phyloP scores from a whole-genome alignment of 768 basidiomycete species.

The Leccinum subgranulosum region DNA sequence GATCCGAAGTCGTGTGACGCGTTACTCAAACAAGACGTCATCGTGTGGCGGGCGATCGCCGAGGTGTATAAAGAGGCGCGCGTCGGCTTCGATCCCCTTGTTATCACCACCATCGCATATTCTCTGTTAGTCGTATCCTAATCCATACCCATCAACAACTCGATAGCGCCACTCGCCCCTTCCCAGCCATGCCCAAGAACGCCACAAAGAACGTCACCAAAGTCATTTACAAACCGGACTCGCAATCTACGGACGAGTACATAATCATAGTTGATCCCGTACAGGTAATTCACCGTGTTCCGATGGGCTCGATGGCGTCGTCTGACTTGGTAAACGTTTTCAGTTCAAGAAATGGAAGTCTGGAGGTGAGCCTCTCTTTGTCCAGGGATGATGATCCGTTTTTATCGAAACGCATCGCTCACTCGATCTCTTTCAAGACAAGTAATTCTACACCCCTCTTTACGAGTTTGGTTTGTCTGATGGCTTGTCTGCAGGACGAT shows the following conservation, averaged over 20 bases:
- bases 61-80: slow-evolving; percentile 23
- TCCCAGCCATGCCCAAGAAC: slow-evolving; percentile 39
- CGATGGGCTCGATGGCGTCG: not conserved
- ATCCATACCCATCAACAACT: slow-evolving; percentile 7
- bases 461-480: slow-evolving; percentile 10
- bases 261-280: slow-evolving; percentile 61
- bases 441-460: slow-evolving; percentile 41
- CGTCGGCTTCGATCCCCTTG: not conserved
- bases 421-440: slow-evolving; percentile 46
- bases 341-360: slow-evolving; percentile 78
- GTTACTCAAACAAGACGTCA: slow-evolving; percentile 18
- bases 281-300: slow-evolving; percentile 45
- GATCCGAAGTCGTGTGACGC: slow-evolving; percentile 30
- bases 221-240: slow-evolving; percentile 78
- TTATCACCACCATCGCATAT: not conserved
- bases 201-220: slow-evolving; percentile 60
- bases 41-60: slow-evolving; percentile 24
- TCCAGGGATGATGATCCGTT: not conserved
- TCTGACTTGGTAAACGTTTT: slow-evolving; percentile 5
- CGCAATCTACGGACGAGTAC: slow-evolving; percentile 70
- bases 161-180: not conserved
- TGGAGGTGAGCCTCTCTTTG: slow-evolving; percentile 53
- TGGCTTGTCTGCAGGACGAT: slow-evolving; percentile 47
- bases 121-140: slow-evolving; percentile 12
- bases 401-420: slow-evolving; percentile 8